phyloP scores from a whole-genome alignment of 2,329 filamentous ascomycete species.

The Aspergillus sp. region DNA sequence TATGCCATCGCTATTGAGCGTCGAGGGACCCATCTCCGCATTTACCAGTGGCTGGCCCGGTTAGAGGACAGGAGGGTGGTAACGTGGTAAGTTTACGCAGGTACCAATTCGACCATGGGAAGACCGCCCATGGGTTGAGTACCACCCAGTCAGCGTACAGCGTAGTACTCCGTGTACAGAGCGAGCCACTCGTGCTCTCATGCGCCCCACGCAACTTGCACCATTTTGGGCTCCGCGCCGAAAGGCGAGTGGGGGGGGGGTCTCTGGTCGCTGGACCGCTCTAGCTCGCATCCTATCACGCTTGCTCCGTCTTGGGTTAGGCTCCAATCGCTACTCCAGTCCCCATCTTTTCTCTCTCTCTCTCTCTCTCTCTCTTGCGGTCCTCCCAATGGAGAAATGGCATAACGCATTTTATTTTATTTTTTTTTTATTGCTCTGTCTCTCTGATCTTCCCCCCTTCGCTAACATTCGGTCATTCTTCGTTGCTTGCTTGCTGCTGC shows the following conservation, averaged over 20 bases:
- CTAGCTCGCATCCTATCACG: constrained; percentile 8
- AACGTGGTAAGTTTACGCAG: background rate
- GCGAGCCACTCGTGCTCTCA: constrained; percentile 24
- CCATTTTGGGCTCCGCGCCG: constrained; percentile 26
- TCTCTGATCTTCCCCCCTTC: background rate
- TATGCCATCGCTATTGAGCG: background rate
- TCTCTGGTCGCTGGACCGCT: background rate
- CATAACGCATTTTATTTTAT: constrained; percentile 4
- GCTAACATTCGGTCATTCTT: background rate
- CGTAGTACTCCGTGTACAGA: background rate
- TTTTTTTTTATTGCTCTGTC: no score
- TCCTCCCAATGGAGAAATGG: constrained; percentile 18
- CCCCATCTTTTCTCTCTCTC: background rate
- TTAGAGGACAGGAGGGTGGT: background rate
- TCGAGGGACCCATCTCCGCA: constrained; percentile 3
- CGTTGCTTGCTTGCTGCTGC: no score
- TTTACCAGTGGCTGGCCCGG: background rate
- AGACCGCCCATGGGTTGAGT: no score
- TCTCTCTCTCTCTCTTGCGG: background rate
- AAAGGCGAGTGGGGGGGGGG: constrained; percentile 15
- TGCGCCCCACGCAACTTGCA: constrained; percentile 21
- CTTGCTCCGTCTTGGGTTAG: background rate
- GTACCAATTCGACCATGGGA: background rate
- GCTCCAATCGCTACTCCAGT: background rate
- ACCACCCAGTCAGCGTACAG: background rate